Evolutionary conservation across 768 basidiomycete genomes (phyloP).

Genomic region (Lactifluus piperatus): DNA sequence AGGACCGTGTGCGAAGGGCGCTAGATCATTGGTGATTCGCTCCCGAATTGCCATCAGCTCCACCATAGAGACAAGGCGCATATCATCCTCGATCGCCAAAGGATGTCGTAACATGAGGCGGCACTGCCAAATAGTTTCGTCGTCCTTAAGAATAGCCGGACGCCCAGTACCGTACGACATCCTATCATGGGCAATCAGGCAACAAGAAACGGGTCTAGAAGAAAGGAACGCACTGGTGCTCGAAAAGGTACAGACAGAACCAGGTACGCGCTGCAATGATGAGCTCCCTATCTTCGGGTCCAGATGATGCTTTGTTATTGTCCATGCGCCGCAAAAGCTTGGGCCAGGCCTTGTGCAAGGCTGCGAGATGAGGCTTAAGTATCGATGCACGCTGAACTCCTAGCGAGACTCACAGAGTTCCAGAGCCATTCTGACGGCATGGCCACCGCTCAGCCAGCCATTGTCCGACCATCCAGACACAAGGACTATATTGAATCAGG

Average conservation of each 20-base stretch:
- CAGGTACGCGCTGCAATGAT: slow-evolving; percentile 80
- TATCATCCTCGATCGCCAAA: slow-evolving; percentile 84
- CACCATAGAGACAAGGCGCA: slow-evolving; percentile 90
- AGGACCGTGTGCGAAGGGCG: slow-evolving; percentile 63
- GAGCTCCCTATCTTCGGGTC: slow-evolving; percentile 64
- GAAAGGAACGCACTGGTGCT: slow-evolving; percentile 70
- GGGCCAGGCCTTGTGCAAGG: slow-evolving; percentile 90
- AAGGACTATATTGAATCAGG: slow-evolving; percentile 47
- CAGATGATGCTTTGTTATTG: slow-evolving; percentile 44
- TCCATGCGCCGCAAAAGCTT: slow-evolving; percentile 72
- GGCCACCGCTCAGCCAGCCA: slow-evolving; percentile 91
- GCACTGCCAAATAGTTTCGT: slow-evolving; percentile 82
- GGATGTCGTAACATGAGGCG: slow-evolving; percentile 78
- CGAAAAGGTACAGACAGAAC: slow-evolving; percentile 91
- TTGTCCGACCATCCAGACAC: slow-evolving; percentile 94
- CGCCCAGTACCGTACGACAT: slow-evolving; percentile 93
- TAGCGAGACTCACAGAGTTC: slow-evolving; percentile 61
- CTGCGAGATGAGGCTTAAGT: slow-evolving; percentile 30
- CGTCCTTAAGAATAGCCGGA: slow-evolving; percentile 86
- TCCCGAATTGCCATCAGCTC: slow-evolving; percentile 89
- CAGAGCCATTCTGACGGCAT: slow-evolving; percentile 96
- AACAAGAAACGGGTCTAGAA: background rate
- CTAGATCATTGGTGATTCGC: slow-evolving; percentile 71
- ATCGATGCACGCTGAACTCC: background rate
- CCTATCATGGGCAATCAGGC: slow-evolving; percentile 32